Conservation (phyloP, 2,329 filamentous ascomycete genomes). For the Sarocladiaceae sp. region DNA sequence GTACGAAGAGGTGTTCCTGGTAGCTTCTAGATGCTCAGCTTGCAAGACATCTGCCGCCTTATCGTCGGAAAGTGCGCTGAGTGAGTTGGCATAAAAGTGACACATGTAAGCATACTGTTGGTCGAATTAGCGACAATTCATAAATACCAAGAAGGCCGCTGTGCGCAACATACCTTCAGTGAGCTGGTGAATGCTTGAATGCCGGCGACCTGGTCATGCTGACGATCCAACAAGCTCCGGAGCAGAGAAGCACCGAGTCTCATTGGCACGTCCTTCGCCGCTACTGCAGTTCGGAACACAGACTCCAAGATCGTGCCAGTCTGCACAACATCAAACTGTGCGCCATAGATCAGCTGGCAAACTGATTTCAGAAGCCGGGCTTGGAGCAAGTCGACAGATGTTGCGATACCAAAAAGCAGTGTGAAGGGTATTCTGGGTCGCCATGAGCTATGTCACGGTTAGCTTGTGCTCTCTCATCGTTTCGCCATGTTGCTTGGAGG, state of each 20-base stretch:
- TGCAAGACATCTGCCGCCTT: slow-evolving; percentile 36
- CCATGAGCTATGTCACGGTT: slow-evolving; percentile 47
- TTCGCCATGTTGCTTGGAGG: too few species aligned
- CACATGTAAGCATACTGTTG: slow-evolving; percentile 77
- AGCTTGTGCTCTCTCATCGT: too few species aligned
- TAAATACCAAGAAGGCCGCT: not conserved
- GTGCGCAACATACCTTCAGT: slow-evolving; percentile 49
- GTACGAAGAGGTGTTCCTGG: slow-evolving; percentile 68
- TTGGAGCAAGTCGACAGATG: slow-evolving; percentile 75
- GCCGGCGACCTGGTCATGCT: slow-evolving; percentile 73
- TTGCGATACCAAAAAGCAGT: slow-evolving; percentile 74
- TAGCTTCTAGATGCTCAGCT: slow-evolving; percentile 59
- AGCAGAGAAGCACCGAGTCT: slow-evolving; percentile 62
- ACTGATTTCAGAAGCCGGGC: slow-evolving; percentile 67
- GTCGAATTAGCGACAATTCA: slow-evolving; percentile 13
- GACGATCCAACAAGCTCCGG: slow-evolving; percentile 62
- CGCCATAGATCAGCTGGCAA: slow-evolving; percentile 62
- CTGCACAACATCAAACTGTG: slow-evolving; percentile 74
- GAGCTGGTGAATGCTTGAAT: slow-evolving; percentile 68
- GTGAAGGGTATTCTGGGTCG: slow-evolving; percentile 72
- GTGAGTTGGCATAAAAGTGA: slow-evolving; percentile 75
- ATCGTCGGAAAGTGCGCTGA: slow-evolving; percentile 56
- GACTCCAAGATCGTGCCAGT: slow-evolving; percentile 68
- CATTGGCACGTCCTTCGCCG: slow-evolving; percentile 50
- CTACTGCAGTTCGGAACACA: slow-evolving; percentile 63